Percentiles rank a stretch among this genome's conserved stretches.
Conservation (phyloP, 805 yeast genomes). For the Maudiozyma saulgeensis region DNA sequence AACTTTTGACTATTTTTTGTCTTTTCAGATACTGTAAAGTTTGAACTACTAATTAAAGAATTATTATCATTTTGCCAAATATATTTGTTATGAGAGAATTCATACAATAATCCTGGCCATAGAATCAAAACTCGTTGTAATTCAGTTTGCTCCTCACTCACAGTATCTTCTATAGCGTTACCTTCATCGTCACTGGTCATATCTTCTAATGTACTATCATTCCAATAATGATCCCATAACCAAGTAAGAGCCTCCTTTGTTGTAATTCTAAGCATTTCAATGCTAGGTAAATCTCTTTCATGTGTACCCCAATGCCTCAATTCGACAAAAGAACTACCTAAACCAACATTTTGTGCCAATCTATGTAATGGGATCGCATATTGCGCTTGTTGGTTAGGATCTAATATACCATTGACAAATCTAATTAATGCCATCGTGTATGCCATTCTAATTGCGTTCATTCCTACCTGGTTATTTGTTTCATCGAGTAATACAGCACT, state of each 20-base stretch:
- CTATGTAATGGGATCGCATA: conserved; percentile 71
- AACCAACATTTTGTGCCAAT: conserved; percentile 55
- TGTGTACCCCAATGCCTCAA: conserved; percentile 86
- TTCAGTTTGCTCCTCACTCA: background rate
- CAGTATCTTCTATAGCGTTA: conserved; percentile 1
- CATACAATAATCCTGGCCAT: conserved; percentile 5
- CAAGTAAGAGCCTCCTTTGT: conserved; percentile 57
- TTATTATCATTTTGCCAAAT: conserved; percentile 13
- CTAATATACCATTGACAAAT: conserved; percentile 85
- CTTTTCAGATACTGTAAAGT: conserved; percentile 38
- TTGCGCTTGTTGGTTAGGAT: conserved; percentile 71
- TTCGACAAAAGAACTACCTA: conserved; percentile 83
- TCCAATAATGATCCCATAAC: conserved; percentile 73
- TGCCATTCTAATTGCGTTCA: conserved; percentile 38
- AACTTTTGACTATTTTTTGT: conserved; percentile 42
- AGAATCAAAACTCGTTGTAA: background rate
- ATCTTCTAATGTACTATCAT: conserved; percentile 21
- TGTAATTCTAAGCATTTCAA: conserved; percentile 56
- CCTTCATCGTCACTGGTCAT: conserved; percentile 11
- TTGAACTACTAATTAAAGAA: conserved; percentile 16
- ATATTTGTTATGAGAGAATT: conserved; percentile 6
- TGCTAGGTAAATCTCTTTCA: conserved; percentile 60
- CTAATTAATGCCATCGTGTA: conserved; percentile 70
- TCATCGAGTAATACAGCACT: conserved; percentile 40
- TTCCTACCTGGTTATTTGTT: conserved; percentile 4